A percentile compares a stretch with the other conserved stretches of the same genome.
Conservation (phyloP, 1,284 basidiomycete species). For the Ustilago crameri region DNA sequence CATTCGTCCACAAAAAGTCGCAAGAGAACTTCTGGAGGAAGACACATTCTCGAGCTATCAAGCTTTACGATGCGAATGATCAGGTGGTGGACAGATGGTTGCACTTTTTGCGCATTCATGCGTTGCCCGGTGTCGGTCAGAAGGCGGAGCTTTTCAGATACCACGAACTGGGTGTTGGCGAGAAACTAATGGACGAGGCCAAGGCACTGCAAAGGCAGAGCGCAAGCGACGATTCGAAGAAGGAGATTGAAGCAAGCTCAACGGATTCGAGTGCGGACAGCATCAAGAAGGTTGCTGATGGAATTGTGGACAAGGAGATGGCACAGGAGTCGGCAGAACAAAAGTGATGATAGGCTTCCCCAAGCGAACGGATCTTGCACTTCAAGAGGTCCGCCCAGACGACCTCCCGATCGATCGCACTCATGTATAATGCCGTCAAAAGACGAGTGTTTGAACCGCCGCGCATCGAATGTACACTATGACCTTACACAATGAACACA, state of each 20-base stretch:
- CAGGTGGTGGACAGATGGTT: constrained; percentile 85
- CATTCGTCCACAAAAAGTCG: constrained; percentile 92
- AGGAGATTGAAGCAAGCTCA: not conserved
- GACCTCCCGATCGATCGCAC: too few species aligned
- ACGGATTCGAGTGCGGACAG: constrained; percentile 22
- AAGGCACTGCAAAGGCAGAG: constrained; percentile 29
- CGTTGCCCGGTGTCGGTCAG: constrained; percentile 86
- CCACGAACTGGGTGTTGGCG: constrained; percentile 36
- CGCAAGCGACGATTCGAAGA: not conserved
- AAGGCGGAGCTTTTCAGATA: constrained; percentile 78
- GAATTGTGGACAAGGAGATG: constrained; percentile 46
- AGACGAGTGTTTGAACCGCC: too few species aligned
- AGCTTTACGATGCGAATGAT: constrained; percentile 87
- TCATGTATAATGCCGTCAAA: too few species aligned
- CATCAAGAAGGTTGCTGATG: constrained; percentile 45
- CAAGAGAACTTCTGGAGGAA: constrained; percentile 94
- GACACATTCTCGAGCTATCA: constrained; percentile 85
- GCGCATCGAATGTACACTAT: constrained; percentile 3
- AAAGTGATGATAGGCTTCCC: constrained; percentile 5
- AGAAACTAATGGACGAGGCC: constrained; percentile 44
- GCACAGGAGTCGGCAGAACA: constrained; percentile 24
- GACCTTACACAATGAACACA: not conserved
- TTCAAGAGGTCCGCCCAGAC: not conserved
- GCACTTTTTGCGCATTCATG: constrained; percentile 81
- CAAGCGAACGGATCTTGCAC: not conserved